These are phyloP conservation scores for Pavlovales sp. DNA, from an alignment of 208 protist genomes.

Conservation along the genomic window DNA sequence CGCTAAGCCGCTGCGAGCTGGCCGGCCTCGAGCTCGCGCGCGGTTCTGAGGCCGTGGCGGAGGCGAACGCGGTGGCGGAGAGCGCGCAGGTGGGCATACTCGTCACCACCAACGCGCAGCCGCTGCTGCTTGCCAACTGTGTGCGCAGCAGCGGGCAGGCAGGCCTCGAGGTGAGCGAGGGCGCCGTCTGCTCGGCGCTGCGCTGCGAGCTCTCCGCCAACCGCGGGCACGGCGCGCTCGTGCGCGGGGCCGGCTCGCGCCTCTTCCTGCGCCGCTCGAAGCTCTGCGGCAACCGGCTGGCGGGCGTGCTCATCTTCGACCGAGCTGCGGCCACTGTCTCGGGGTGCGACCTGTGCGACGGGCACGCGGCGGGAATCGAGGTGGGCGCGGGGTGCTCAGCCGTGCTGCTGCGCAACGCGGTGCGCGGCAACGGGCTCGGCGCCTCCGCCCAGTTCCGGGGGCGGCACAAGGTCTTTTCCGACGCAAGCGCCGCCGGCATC, in stretches of 20 bases:
- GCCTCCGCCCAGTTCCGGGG: not conserved
- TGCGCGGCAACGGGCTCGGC: not conserved
- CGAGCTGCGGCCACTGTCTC: not conserved
- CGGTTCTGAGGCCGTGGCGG: not conserved
- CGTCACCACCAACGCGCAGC: too few species aligned
- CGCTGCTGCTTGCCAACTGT: not conserved
- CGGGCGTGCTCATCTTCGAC: not conserved
- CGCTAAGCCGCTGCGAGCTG: not conserved
- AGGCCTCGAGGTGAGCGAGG: not conserved
- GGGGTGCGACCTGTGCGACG: not conserved
- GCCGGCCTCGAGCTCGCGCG: not conserved
- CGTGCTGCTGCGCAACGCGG: not conserved
- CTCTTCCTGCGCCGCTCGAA: not conserved
- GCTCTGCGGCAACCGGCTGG: not conserved
- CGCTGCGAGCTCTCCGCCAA: not conserved
- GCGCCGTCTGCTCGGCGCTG: not conserved
- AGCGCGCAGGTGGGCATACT: not conserved
- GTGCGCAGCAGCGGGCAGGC: not conserved
- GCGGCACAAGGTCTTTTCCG: not conserved
- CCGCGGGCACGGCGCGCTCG: not conserved
- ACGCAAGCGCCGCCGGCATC: not conserved
- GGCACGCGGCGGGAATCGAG: not conserved
- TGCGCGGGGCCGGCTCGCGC: not conserved
- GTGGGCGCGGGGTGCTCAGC: not conserved
- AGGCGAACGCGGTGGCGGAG: not conserved